These are phyloP conservation scores for Cladosporium sp. DNA, from an alignment of 2,329 filamentous ascomycete genomes.

Conservation along the genomic window DNA sequence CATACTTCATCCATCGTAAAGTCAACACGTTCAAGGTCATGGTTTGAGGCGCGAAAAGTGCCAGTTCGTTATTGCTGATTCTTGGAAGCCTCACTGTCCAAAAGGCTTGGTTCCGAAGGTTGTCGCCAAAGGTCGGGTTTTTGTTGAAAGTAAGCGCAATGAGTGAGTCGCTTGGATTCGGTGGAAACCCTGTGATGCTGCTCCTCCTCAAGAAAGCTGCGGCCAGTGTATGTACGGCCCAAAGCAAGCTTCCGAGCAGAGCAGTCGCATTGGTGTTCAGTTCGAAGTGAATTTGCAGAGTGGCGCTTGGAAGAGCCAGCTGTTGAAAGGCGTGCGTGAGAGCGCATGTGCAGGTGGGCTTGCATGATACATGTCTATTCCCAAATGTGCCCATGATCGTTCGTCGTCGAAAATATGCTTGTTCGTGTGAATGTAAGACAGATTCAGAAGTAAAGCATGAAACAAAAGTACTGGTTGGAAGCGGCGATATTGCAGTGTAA, in stretches of 20 bases:
- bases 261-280: conserved; percentile 7
- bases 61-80: not conserved
- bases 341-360: not conserved
- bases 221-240: conserved; percentile 12
- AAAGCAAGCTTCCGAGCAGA: conserved; percentile 15
- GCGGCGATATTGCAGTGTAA: conserved; percentile 15
- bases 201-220: conserved; percentile 15
- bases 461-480: not conserved
- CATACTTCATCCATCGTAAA: conserved; percentile 1
- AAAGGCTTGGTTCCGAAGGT: not conserved
- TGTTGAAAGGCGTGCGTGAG: conserved; percentile 5
- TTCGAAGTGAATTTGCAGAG: conserved; percentile 3
- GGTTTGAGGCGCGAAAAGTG: not conserved
- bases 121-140: not conserved
- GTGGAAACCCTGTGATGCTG: not conserved
- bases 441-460: conserved; percentile 11
- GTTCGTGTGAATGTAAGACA: conserved; percentile 13
- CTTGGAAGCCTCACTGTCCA: conserved; percentile 1
- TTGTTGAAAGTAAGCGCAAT: not conserved
- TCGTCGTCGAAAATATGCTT: conserved; percentile 9
- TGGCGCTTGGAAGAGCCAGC: not conserved
- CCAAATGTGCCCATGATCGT: conserved; percentile 1
- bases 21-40: not conserved
- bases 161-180: not conserved
- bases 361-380: not conserved